Evolutionary conservation across 768 basidiomycete genomes (phyloP), one percentile per base, ranked within the genome.

Genomic region (Megacollybia marginata): DNA sequence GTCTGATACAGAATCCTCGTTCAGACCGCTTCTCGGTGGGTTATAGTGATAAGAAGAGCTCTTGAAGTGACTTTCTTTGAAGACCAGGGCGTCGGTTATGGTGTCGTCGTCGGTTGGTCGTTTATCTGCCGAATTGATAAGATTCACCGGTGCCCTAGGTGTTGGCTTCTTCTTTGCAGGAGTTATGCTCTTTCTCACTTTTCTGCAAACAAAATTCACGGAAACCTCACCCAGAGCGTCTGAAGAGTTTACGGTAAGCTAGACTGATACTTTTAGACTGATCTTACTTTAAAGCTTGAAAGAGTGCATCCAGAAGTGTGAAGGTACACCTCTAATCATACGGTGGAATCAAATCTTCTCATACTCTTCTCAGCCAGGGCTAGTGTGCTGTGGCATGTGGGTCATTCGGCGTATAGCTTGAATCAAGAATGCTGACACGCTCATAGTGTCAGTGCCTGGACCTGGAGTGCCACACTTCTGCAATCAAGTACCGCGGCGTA

Each of bases 381-480:
- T 76, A 2, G 68, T 77, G 5, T 75, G 73, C 50, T 75, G 75
- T 52, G 74, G 74, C 32, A 75, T 76, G 71, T 72, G 33, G 33
- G 68, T 55, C 31, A 11, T 42, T 38, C 36, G 47, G 13, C 28
- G 43, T 52, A 33, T 31, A 19, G 42, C 32, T 38, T 43, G 13
- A 20, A 36, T 16, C 38, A 23, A 50, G 28, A 48, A 46, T 34
- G 11, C 15, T 28, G 23, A 36, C 48, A 33, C 44, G 28, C 20
- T 42, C 18, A 33, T n/a, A 73, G 72, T 47, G 74, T 77, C 8
- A 74, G 74, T 48, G 77, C 77, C 0, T 76, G 75, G 77, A 79
- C 76, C 11, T 78, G 76, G 77, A 76, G 75, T 46, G 76, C 76
- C 1, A 79, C 77, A 0, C 65, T 79, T 12, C 65, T 79, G n/a